These are phyloP conservation scores for Orbilia javanica DNA, from an alignment of 2,329 filamentous ascomycete genomes.

Conservation along the genomic window DNA sequence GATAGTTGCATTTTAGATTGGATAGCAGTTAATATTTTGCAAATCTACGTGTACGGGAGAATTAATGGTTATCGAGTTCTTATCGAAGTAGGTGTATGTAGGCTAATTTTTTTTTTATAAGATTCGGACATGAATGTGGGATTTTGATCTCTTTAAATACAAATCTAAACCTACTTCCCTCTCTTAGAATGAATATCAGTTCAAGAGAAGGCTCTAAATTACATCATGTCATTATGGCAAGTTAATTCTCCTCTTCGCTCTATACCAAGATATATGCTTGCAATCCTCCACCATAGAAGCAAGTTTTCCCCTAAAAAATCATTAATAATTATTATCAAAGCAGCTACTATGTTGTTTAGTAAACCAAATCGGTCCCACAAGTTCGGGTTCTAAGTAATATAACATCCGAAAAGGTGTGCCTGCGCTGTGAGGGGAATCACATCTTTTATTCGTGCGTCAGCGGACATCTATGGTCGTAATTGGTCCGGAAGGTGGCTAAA, in stretches of 20 bases:
- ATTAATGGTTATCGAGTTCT: too few species aligned
- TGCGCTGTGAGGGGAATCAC: not conserved
- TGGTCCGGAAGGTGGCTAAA: slow-evolving; percentile 12
- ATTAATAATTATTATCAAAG: slow-evolving; percentile 25
- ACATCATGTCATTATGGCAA: not conserved
- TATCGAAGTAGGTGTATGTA: too few species aligned
- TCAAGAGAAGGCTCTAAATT: too few species aligned
- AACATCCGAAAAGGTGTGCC: not conserved
- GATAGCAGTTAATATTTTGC: not conserved
- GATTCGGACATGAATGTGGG: not conserved
- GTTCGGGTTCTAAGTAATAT: not conserved
- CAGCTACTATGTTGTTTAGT: not conserved
- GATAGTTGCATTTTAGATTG: slow-evolving; percentile 9
- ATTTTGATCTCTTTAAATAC: not conserved
- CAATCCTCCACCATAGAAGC: not conserved
- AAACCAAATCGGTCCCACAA: slow-evolving; percentile 1
- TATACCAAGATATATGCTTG: not conserved
- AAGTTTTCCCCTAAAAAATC: not conserved
- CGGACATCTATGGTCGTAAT: not conserved
- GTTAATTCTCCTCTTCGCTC: not conserved
- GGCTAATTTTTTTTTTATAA: too few species aligned
- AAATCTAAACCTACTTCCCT: too few species aligned
- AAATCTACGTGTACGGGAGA: not conserved
- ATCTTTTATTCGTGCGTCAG: not conserved
- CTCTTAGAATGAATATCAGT: too few species aligned